These are phyloP conservation scores for Cladobotryum protrusum DNA, from an alignment of 2,329 filamentous ascomycete species.

Conservation along the genomic window DNA sequence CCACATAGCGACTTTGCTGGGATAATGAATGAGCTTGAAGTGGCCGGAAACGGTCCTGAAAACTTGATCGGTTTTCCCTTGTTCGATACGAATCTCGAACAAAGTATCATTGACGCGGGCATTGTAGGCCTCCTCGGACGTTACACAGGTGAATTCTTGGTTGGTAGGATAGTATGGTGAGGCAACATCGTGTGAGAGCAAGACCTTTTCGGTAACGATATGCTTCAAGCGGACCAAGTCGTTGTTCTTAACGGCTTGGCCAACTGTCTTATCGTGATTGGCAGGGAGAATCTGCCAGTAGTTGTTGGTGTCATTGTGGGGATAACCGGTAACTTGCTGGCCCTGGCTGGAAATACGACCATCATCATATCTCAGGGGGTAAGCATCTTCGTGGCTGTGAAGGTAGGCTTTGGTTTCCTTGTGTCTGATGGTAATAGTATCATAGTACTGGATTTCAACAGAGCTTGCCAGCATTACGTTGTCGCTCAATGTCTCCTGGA, in stretches of 20 bases:
- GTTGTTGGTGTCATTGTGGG: constrained; percentile 98
- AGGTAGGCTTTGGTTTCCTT: constrained; percentile 97
- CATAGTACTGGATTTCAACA: constrained; percentile 82
- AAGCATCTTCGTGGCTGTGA: constrained; percentile 83
- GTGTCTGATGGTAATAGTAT: constrained; percentile 80
- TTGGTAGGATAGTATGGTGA: constrained; percentile 96
- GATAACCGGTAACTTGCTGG: constrained; percentile 96
- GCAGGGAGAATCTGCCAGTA: constrained; percentile 87
- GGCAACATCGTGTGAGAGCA: constrained; percentile 93
- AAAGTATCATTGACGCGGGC: constrained; percentile 79
- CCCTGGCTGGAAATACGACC: constrained; percentile 95
- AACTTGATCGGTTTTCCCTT: constrained; percentile 71
- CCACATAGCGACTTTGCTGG: constrained; percentile 98
- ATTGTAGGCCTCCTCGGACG: constrained; percentile 63
- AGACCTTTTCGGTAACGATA: constrained; percentile 73
- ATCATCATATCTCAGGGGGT: constrained; percentile 94
- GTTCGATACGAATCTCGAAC: constrained; percentile 87
- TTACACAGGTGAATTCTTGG: constrained; percentile 91
- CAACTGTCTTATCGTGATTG: constrained; percentile 50
- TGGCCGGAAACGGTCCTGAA: constrained; percentile 88
- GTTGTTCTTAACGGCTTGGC: constrained; percentile 68
- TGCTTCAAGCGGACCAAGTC: constrained; percentile 85
- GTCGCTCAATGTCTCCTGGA: constrained; percentile 94
- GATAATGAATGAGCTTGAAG: constrained; percentile 93
- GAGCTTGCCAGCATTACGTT: constrained; percentile 88